A percentile compares a stretch with the other conserved stretches of the same genome.
These are phyloP conservation scores for Monilinia vaccinii-corymbosi DNA, from an alignment of 2,329 filamentous ascomycete species.

Conservation along the genomic window DNA sequence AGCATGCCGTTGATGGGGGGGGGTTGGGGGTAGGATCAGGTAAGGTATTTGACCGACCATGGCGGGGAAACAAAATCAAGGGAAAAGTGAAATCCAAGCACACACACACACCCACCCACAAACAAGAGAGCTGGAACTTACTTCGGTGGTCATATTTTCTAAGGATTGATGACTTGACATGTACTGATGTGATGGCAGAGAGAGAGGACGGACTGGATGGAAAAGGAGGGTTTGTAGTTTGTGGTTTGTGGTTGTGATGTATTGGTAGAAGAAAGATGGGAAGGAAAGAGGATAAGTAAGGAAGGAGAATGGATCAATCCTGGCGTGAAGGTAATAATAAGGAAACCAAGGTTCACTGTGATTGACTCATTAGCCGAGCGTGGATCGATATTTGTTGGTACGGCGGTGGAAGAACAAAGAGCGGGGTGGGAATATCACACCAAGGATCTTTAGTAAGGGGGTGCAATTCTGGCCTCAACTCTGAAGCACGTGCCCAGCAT, in stretches of 20 bases:
- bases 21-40: constrained; percentile 4
- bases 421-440: too few species aligned
- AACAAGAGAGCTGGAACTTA: constrained; percentile 22
- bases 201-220: not conserved
- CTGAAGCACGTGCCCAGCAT: too few species aligned
- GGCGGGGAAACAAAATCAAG: constrained; percentile 8
- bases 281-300: not conserved
- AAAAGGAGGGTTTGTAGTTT: not conserved
- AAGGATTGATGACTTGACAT: not conserved
- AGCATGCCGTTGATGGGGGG: constrained; percentile 17
- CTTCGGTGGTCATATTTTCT: constrained; percentile 30
- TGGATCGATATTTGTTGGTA: not conserved
- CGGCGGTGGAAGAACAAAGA: too few species aligned
- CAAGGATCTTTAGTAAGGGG: too few species aligned
- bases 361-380: constrained; percentile 4
- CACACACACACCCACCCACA: constrained; percentile 4
- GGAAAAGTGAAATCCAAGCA: constrained; percentile 1
- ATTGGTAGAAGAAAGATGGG: too few species aligned
- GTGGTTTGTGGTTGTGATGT: too few species aligned
- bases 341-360: not conserved
- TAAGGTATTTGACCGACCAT: not conserved
- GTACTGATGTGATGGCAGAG: constrained; percentile 7
- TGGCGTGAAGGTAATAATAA: constrained; percentile 6
- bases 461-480: too few species aligned
- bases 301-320: constrained; percentile 2